Base-by-base conservation (phyloP, 2,329 filamentous ascomycete species). In the Sarocladiaceae sp. region DNA sequence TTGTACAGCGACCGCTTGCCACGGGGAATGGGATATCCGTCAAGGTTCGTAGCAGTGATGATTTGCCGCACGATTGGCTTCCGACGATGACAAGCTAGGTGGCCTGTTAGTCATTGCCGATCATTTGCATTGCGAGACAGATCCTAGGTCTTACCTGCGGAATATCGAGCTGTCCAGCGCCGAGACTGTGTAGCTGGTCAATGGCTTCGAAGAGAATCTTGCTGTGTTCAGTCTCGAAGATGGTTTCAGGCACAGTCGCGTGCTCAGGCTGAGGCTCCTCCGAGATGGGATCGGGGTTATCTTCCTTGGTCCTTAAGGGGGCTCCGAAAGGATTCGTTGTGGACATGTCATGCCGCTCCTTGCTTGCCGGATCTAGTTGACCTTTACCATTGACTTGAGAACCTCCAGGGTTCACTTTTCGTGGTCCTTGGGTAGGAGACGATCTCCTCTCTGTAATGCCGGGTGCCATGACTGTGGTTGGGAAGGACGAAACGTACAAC, bases 11-110 rank as follows among this genome's bases (percentile, higher is more conserved):
- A 0, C 59, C 58, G 5, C 53, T 57, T 11, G 62, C 62, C 1
- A 66, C 61, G 0, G 64, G 65, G 29, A 71, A 71, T 0, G 68
- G 69, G 15, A 71, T 69, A 2, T 65, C 67, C 1, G 66, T 70
- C 49, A 71, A 53, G 18, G 63, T 68, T 44, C 65, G 64, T 2
- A 71, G 56, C 2, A 71, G 57, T 5, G 69, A 70, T 0, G 69
- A 71, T 22, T 71, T 71, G 2, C 68, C 68, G 2, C 65, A 60
- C 1, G 66, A 71, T 53, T 71, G 68, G 0, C 63, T 60, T 1
- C 69, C 68, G 0, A 70, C 66, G 25, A 71, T 67, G 1, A 71
- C 61, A 5, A 71, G 62, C 66, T 69, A 12, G n/a, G n/a, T n/a
- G 6, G 6, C 7, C 15, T 37, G 15, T 37, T n/a, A 37, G 35